Evolutionary conservation across 139 green algal species (phyloP).

Genomic region (Penium margaritaceum): DNA sequence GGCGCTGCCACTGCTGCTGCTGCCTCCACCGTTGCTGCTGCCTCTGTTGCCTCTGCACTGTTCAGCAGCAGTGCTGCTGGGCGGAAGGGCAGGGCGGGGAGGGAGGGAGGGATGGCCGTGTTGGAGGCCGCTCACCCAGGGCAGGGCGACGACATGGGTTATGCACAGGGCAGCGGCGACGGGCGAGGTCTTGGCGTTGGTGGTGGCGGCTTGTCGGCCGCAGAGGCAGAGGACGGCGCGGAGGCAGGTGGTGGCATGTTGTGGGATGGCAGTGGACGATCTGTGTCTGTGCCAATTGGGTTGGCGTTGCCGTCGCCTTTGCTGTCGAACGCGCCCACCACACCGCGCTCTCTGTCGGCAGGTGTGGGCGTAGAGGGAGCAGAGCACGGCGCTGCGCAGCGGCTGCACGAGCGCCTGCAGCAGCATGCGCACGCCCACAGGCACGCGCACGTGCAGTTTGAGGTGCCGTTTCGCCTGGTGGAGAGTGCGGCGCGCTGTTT

Average conservation of each 20-base stretch:
- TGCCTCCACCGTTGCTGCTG: not conserved
- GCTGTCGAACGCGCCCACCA: no score
- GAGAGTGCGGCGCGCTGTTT: constrained; percentile 43
- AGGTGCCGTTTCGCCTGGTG: constrained; percentile 17
- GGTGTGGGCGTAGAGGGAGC: not conserved
- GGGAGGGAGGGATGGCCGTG: not conserved
- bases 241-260: no score
- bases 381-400: not conserved
- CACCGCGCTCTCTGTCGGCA: not conserved
- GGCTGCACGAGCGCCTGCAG: no score
- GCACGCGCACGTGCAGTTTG: not conserved
- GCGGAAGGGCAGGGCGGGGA: not conserved
- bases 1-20: no score
- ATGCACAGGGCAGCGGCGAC: not conserved
- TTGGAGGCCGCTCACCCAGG: not conserved
- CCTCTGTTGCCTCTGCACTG: not conserved
- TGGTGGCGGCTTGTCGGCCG: no score
- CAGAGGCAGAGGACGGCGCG: no score
- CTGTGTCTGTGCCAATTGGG: no score
- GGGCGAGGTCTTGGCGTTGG: no score
- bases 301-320: no score
- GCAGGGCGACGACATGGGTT: not conserved
- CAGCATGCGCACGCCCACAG: not conserved
- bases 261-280: no score
- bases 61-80: not conserved